phyloP scores from a whole-genome alignment of 2,329 filamentous ascomycete species.

The Colletotrichum noveboracense region DNA sequence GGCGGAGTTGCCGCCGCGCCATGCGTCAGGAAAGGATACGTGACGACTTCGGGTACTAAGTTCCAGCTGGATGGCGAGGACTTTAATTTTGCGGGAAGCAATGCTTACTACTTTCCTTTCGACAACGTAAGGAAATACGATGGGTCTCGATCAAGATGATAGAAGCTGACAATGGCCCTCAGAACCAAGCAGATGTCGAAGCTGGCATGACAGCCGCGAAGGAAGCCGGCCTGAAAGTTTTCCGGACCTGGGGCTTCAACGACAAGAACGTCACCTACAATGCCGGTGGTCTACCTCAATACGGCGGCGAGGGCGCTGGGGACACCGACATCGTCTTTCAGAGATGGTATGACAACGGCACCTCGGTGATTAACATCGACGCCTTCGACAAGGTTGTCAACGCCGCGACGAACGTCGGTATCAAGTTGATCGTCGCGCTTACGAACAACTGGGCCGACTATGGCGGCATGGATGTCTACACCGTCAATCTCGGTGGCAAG shows the following conservation, averaged over 20 bases:
- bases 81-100: constrained; percentile 62
- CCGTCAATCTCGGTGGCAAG: constrained; percentile 50
- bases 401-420: constrained; percentile 49
- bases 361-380: constrained; percentile 43
- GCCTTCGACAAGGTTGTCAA: constrained; percentile 56
- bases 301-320: constrained; percentile 54
- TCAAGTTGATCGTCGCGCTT: constrained; percentile 55
- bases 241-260: constrained; percentile 64
- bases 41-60: constrained; percentile 52
- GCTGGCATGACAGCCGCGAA: constrained; percentile 50
- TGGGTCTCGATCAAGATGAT: not conserved
- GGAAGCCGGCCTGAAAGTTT: constrained; percentile 54
- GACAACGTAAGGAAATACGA: constrained; percentile 44
- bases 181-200: constrained; percentile 53
- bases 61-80: constrained; percentile 60
- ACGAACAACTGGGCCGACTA: constrained; percentile 63
- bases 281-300: constrained; percentile 52
- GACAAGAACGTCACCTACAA: constrained; percentile 57
- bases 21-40: constrained; percentile 43
- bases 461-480: constrained; percentile 60
- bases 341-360: constrained; percentile 48
- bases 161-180: not conserved
- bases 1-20: constrained; percentile 11
- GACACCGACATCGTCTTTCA: constrained; percentile 52
- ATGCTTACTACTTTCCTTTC: constrained; percentile 63